These are phyloP conservation scores for Setomelanomma holmii DNA, from an alignment of 2,329 filamentous ascomycete genomes.

Conservation along the genomic window DNA sequence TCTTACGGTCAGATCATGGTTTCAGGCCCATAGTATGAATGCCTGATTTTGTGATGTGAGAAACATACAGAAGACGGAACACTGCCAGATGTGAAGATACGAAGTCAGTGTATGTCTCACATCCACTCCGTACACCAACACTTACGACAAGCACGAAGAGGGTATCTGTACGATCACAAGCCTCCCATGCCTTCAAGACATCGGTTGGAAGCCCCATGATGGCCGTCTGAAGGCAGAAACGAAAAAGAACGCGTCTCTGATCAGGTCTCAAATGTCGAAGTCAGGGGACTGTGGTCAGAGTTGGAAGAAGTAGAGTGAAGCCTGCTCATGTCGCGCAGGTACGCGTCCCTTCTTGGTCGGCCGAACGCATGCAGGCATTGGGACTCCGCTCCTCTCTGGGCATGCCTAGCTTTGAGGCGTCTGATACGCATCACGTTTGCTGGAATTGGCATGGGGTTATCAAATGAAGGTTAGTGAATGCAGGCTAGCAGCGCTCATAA, in stretches of 20 bases:
- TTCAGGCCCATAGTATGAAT: background rate
- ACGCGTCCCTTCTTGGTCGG: slow-evolving; percentile 18
- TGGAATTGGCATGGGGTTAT: slow-evolving; percentile 17
- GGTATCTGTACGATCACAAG: slow-evolving; percentile 61
- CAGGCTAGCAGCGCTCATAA: slow-evolving; percentile 16
- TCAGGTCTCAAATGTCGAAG: background rate
- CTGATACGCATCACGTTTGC: slow-evolving; percentile 22
- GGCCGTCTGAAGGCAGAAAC: background rate
- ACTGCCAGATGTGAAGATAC: too few relatives aligned
- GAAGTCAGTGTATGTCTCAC: too few relatives aligned
- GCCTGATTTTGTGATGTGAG: too few relatives aligned
- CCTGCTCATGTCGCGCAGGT: slow-evolving; percentile 14
- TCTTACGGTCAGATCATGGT: background rate
- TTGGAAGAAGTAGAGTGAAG: background rate
- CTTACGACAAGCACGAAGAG: slow-evolving; percentile 59
- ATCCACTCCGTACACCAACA: too few relatives aligned
- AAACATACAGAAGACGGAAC: slow-evolving; percentile 56
- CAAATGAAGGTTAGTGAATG: background rate
- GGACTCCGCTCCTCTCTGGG: slow-evolving; percentile 11
- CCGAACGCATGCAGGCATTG: slow-evolving; percentile 6
- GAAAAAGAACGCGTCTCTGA: background rate
- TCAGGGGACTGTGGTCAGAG: background rate
- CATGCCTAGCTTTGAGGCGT: slow-evolving; percentile 28
- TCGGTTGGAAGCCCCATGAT: slow-evolving; percentile 35
- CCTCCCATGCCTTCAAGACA: slow-evolving; percentile 55